phyloP scores from a whole-genome alignment of 2,329 filamentous ascomycete genomes.

The Pseudogymnoascus sp. region DNA sequence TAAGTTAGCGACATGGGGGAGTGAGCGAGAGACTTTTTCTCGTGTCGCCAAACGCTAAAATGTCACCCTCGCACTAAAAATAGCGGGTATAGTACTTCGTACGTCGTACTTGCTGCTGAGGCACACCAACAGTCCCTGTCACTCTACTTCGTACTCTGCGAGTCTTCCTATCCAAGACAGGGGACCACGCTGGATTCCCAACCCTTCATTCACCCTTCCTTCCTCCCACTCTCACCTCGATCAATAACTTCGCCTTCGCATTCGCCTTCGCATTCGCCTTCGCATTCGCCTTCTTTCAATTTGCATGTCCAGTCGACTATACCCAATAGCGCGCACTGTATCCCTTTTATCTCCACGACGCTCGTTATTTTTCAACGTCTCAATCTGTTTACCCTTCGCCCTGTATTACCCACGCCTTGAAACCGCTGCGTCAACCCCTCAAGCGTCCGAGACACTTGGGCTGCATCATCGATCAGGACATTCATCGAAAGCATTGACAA shows the following conservation, averaged over 20 bases:
- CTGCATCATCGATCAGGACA: neutral
- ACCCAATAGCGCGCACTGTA: neutral
- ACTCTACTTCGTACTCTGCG: neutral
- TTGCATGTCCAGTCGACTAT: neutral
- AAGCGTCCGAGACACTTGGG: neutral
- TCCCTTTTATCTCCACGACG: slow-evolving; percentile 4
- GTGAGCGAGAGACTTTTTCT: neutral
- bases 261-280: neutral
- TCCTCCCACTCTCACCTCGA: neutral
- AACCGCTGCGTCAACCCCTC: slow-evolving; percentile 6
- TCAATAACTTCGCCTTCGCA: neutral
- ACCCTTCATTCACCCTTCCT: neutral
- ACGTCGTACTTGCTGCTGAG: neutral
- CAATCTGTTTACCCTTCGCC: neutral
- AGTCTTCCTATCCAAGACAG: slow-evolving; percentile 1
- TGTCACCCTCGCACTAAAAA: slow-evolving; percentile 8
- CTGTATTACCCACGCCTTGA: slow-evolving; percentile 5
- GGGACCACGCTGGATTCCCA: neutral
- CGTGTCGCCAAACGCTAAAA: slow-evolving; percentile 4
- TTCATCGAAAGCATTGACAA: neutral
- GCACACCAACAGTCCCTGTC: neutral
- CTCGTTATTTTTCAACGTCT: neutral
- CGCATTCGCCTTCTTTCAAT: neutral
- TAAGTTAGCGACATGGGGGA: slow-evolving; percentile 3
- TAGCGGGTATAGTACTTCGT: neutral